Conservation (phyloP, 352 stramenopile species). For the Globisporangium rhizosaccharum region DNA sequence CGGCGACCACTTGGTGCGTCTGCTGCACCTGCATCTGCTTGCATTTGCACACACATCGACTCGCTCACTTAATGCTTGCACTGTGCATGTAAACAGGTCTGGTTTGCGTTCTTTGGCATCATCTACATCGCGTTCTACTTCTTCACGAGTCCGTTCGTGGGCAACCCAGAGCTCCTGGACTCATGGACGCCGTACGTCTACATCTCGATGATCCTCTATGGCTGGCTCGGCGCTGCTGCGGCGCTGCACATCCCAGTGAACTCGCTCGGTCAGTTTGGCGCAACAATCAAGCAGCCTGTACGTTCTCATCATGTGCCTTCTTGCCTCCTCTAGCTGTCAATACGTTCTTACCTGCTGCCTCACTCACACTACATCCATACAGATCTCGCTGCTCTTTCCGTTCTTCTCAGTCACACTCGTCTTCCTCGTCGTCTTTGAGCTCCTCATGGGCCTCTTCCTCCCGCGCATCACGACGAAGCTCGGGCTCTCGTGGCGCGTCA, state of each 20-base stretch:
- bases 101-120: conserved; percentile 75
- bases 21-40: neutral
- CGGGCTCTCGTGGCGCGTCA: conserved; percentile 55
- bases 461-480: conserved; percentile 45
- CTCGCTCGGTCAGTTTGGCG: conserved; percentile 63
- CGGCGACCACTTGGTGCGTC: conserved; percentile 13
- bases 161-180: conserved; percentile 77
- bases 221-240: conserved; percentile 73
- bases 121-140: conserved; percentile 87
- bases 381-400: conserved; percentile 82
- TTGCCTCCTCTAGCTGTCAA: neutral
- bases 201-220: conserved; percentile 82
- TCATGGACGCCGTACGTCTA: conserved; percentile 87
- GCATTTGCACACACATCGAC: neutral
- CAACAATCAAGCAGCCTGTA: conserved; percentile 82
- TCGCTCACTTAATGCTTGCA: neutral
- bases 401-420: conserved; percentile 83
- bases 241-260: conserved; percentile 72
- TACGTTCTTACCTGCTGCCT: neutral
- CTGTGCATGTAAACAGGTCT: conserved; percentile 33
- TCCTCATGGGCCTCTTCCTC: conserved; percentile 61
- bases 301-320: neutral
- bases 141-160: conserved; percentile 85
- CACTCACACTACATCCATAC: neutral
- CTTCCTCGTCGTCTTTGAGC: conserved; percentile 66